A percentile compares a stretch with the other conserved stretches of the same genome.
Conservation (phyloP, 176 grass and related monocot genomes). For the Raddia distichophylla region DNA sequence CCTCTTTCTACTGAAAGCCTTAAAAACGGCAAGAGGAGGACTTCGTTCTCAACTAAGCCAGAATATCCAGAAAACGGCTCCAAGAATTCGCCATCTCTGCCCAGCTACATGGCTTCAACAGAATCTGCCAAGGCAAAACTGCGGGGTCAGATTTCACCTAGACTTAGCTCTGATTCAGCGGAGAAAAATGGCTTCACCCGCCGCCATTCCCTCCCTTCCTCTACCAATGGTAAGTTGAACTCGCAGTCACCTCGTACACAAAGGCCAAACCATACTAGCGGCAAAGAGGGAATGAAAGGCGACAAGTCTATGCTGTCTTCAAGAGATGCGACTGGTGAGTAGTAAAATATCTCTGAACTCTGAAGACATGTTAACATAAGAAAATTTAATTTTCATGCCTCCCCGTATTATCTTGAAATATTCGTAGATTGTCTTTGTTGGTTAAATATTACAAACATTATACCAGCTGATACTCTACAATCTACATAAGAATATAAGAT, state of each 20-base stretch:
- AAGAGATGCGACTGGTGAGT: slow-evolving; percentile 76
- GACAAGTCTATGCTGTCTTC: slow-evolving; percentile 80
- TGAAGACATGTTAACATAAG: slow-evolving; percentile 10
- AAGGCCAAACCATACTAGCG: slow-evolving; percentile 60
- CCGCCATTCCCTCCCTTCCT: slow-evolving; percentile 81
- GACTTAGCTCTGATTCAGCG: slow-evolving; percentile 63
- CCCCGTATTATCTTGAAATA: neutral
- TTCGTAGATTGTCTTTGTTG: neutral
- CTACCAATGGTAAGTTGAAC: slow-evolving; percentile 69
- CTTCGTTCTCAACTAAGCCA: slow-evolving; percentile 74
- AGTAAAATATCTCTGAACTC: slow-evolving; percentile 5
- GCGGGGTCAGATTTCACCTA: slow-evolving; percentile 75
- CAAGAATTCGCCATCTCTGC: slow-evolving; percentile 61
- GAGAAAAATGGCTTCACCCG: slow-evolving; percentile 78
- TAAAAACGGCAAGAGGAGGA: slow-evolving; percentile 76
- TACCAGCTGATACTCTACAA: neutral
- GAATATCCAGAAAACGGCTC: slow-evolving; percentile 76
- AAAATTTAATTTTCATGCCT: neutral
- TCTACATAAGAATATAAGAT: neutral
- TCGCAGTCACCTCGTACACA: slow-evolving; percentile 81
- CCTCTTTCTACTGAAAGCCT: slow-evolving; percentile 51
- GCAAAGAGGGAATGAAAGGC: slow-evolving; percentile 59
- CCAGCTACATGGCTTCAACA: slow-evolving; percentile 93
- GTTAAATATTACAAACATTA: slow-evolving; percentile 9
- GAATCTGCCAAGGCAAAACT: slow-evolving; percentile 88